phyloP scores from a whole-genome alignment of 2,329 filamentous ascomycete species.

The Pseudogymnoascus sp. region DNA sequence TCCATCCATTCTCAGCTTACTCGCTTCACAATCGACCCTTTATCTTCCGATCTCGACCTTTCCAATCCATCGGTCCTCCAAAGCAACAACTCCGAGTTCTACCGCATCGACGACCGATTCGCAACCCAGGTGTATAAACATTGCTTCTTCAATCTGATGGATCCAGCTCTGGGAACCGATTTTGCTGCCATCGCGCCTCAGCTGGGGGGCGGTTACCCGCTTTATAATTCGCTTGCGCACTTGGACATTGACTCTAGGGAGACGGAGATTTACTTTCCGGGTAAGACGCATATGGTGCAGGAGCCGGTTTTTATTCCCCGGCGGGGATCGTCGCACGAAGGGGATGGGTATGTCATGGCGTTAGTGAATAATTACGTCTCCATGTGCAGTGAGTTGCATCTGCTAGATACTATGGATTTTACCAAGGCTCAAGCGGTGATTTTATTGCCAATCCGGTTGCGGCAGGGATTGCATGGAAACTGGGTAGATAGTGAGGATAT shows the following conservation, averaged over 20 bases:
- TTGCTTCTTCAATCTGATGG: conserved; percentile 36
- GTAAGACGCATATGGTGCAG: conserved; percentile 18
- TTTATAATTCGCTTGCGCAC: no score
- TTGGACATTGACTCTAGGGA: conserved; percentile 10
- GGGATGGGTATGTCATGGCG: conserved; percentile 24
- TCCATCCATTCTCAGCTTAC: conserved; percentile 8
- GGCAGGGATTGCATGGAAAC: no score
- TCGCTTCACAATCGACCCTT: conserved; percentile 23
- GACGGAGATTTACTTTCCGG: conserved; percentile 6
- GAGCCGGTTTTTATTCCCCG: conserved; percentile 23
- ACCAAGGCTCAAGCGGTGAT: no score
- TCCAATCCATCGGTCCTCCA: conserved; percentile 28
- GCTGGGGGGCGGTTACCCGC: conserved; percentile 7
- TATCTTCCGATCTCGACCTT: conserved; percentile 10
- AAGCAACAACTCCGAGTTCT: conserved; percentile 26
- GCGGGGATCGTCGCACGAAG: conserved; percentile 18
- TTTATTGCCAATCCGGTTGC: no score
- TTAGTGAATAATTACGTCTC: conserved; percentile 21
- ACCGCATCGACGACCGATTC: conserved; percentile 25
- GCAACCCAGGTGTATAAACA: conserved; percentile 37
- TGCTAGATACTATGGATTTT: no score
- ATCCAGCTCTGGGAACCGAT: conserved; percentile 17
- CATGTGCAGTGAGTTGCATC: no score
- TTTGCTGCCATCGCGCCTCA: conserved; percentile 8
- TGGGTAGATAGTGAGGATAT: no score